These are phyloP conservation scores for Ophiostoma populinum DNA, from an alignment of 2,329 filamentous ascomycete species.

Conservation along the genomic window DNA sequence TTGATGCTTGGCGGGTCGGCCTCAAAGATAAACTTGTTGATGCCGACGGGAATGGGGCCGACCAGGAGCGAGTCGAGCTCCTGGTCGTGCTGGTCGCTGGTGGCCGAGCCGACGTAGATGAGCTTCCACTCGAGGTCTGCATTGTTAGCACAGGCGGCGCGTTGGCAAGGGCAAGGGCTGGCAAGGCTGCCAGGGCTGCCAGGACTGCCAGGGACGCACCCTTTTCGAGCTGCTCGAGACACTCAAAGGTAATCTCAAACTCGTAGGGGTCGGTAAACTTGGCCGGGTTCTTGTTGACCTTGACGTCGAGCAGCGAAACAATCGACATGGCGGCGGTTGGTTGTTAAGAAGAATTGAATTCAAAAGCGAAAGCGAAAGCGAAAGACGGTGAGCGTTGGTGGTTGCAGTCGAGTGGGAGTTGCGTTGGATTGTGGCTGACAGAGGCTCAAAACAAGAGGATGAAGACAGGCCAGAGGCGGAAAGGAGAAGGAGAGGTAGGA, in stretches of 20 bases:
- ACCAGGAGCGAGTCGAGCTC: constrained; percentile 95
- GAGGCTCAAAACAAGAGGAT: background rate
- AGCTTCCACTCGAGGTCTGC: constrained; percentile 97
- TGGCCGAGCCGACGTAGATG: constrained; percentile 96
- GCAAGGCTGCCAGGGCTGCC: too few species aligned
- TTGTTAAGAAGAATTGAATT: background rate
- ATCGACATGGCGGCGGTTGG: constrained; percentile 57
- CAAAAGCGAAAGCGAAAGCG: background rate
- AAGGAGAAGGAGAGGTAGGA: background rate
- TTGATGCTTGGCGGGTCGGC: constrained; percentile 81
- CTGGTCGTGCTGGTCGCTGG: constrained; percentile 92
- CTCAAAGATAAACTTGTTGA: constrained; percentile 98
- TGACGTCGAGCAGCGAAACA: constrained; percentile 86
- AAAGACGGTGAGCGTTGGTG: too few species aligned
- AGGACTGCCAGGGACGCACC: too few species aligned
- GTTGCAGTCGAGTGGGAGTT: background rate
- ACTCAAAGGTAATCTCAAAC: constrained; percentile 98
- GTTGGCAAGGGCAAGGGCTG: too few species aligned
- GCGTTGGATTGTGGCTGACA: background rate
- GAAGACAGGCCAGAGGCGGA: background rate
- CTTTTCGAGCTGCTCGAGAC: constrained; percentile 84
- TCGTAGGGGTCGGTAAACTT: constrained; percentile 84
- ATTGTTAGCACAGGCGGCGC: too few species aligned
- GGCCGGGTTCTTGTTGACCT: constrained; percentile 93
- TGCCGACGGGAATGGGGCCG: constrained; percentile 88